Evolutionary conservation across 2,329 filamentous ascomycete species (phyloP).

Genomic region (Aspergillus fumigatus): DNA sequence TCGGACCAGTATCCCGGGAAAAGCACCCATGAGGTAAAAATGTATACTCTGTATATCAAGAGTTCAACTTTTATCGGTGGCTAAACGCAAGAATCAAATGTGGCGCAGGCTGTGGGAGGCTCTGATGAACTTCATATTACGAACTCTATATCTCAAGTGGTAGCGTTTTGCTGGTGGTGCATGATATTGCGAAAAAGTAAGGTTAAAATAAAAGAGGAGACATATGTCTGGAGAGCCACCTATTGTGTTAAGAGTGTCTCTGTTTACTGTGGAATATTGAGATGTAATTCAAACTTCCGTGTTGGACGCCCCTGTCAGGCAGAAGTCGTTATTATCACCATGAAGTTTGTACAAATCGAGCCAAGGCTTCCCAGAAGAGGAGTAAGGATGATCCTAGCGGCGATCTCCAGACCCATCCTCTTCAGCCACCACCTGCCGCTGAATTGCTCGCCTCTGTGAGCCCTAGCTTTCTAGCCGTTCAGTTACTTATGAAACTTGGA

Average conservation of each 20-base stretch:
- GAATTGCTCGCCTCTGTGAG: slow-evolving; percentile 3
- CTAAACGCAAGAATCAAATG: neutral
- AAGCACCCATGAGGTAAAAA: neutral
- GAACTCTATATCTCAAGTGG: no score
- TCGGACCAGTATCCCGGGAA: neutral
- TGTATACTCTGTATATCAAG: neutral
- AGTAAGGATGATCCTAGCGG: slow-evolving; percentile 27
- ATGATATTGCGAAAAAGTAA: neutral
- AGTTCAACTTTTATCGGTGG: neutral
- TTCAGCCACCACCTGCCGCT: slow-evolving; percentile 10
- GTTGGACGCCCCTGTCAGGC: neutral
- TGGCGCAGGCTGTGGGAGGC: neutral
- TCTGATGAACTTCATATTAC: neutral
- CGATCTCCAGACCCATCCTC: slow-evolving; percentile 22
- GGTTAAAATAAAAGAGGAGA: neutral
- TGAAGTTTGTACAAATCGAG: neutral
- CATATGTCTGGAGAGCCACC: neutral
- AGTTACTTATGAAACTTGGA: slow-evolving; percentile 7
- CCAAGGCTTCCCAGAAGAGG: slow-evolving; percentile 6
- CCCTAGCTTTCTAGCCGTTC: neutral
- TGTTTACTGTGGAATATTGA: neutral
- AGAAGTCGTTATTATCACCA: neutral
- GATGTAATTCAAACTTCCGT: neutral
- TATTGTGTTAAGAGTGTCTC: neutral
- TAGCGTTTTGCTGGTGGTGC: no score